Conservation (phyloP, 1,284 basidiomycete genomes). For the Neotropicomus parvogracilis region DNA sequence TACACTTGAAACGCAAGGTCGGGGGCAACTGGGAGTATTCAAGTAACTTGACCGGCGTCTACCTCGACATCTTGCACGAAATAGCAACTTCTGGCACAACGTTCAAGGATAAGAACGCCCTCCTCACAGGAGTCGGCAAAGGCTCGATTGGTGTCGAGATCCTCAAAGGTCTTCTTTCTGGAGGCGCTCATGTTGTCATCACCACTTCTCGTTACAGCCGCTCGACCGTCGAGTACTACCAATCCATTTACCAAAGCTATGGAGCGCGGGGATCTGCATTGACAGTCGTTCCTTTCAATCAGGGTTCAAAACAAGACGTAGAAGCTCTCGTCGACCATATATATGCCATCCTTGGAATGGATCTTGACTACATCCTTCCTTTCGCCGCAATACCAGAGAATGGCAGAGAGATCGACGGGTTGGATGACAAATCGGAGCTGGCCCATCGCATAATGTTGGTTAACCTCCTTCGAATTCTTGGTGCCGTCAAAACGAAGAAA, state of each 20-base stretch:
- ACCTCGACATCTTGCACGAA: constrained; percentile 95
- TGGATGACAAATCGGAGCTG: constrained; percentile 97
- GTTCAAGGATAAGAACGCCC: constrained; percentile 97
- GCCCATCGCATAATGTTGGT: constrained; percentile 97
- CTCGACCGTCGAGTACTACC: constrained; percentile 96
- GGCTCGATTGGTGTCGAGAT: constrained; percentile 98
- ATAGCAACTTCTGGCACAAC: constrained; percentile 97
- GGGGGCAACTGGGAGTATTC: constrained; percentile 95
- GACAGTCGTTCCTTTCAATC: constrained; percentile 98
- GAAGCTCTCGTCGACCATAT: constrained; percentile 98
- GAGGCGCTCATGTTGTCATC: constrained; percentile 94
- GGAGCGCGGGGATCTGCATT: constrained; percentile 93
- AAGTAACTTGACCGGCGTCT: constrained; percentile 92
- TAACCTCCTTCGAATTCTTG: constrained; percentile 92
- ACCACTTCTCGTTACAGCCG: constrained; percentile 96
- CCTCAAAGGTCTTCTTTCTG: constrained; percentile 92
- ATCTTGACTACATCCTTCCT: constrained; percentile 96
- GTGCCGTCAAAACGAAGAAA: constrained; percentile 97
- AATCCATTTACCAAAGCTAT: constrained; percentile 94
- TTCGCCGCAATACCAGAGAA: constrained; percentile 99
- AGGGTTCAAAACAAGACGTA: constrained; percentile 96
- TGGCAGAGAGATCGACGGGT: constrained; percentile 93
- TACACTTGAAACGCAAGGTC: constrained; percentile 97
- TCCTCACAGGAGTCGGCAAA: constrained; percentile 96
- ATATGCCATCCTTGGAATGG: constrained; percentile 90